These are phyloP conservation scores for Eucalyptus regnans DNA, from an alignment of 345 rosid genomes.

Conservation along the genomic window DNA sequence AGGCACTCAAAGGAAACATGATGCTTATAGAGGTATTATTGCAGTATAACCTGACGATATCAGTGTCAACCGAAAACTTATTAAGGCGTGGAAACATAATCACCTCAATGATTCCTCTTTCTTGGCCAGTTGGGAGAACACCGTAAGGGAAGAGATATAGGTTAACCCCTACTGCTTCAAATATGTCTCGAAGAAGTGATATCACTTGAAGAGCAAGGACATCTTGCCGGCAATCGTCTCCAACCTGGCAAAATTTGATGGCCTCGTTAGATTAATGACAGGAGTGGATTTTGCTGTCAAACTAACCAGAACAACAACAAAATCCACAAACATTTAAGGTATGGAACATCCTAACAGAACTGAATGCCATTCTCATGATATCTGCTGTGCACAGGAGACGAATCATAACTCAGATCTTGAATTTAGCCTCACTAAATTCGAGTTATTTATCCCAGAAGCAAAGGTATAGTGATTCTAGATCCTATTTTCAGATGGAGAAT, in stretches of 20 bases:
- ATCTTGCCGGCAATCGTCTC: constrained; percentile 99
- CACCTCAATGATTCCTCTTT: constrained; percentile 96
- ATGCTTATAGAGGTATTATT: not conserved
- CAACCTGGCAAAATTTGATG: constrained; percentile 49
- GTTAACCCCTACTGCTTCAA: constrained; percentile 77
- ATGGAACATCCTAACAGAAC: not conserved
- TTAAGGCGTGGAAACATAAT: not conserved
- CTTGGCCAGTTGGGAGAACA: constrained; percentile 97
- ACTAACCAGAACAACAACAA: not conserved
- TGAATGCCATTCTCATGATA: not conserved
- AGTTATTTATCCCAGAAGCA: not conserved
- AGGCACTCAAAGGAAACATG: not conserved
- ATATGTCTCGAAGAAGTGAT: constrained; percentile 84
- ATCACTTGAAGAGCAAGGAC: constrained; percentile 99
- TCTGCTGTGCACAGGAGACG: not conserved
- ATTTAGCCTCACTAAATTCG: not conserved
- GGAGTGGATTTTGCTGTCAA: not conserved
- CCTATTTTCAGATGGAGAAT: not conserved
- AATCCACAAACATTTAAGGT: not conserved
- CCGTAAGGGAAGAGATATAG: constrained; percentile 93
- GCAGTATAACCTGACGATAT: not conserved
- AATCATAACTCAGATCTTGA: not conserved
- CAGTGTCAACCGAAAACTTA: not conserved
- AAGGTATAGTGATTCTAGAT: not conserved
- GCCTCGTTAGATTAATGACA: not conserved